Evolutionary conservation across 1,284 basidiomycete genomes (phyloP), one percentile per base, ranked within the genome.

Genomic region (Termitomyces sp.): DNA sequence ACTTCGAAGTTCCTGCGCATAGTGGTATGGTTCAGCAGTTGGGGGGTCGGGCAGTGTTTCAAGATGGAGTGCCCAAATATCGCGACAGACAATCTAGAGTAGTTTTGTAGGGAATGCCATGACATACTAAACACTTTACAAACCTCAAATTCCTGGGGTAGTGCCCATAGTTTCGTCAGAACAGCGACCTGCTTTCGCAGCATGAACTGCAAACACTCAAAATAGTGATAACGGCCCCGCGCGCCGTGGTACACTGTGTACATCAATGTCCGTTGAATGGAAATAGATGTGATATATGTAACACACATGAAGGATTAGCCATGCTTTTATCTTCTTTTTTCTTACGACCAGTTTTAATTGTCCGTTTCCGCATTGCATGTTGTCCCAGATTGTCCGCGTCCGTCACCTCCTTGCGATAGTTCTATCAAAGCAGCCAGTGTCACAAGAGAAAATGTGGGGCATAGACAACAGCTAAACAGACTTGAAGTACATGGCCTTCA

Each of bases 91-190:
- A 30, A 78, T 71, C 91, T 93, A 53, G 24, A 28, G n/a, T 40
- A 57, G 30, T 39, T 55, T 7, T 50, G 49, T 39, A 18, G 51
- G 14, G 28, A 55, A 46, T 48, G 41, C 39, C 44, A 49, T 24
- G 21, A 40, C 40, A 21, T 49, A 11, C n/a, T 24, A 35, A 26
- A 33, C 34, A 18, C 39, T 24, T 31, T 26, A 64, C 75, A 46
- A 49, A 91, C 92, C 79, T 94, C 92, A 57, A 90, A 88, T 55
- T 88, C 86, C 0, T 78, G 67, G 6, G 91, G 91, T 6, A 95
- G 71, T 11, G 73, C 64, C 92, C 92, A 95, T 3, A 85, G 60
- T 19, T 68, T 63, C 5, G 65, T 75, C 42, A 95, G 66, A n/a
- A 80, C 79, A 5, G 73, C 71, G 3, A 91, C 69, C 67, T 96